Evolutionary conservation across 1,284 basidiomycete species (phyloP), one percentile per base, ranked within the genome.

Genomic region (Boletus mariae): DNA sequence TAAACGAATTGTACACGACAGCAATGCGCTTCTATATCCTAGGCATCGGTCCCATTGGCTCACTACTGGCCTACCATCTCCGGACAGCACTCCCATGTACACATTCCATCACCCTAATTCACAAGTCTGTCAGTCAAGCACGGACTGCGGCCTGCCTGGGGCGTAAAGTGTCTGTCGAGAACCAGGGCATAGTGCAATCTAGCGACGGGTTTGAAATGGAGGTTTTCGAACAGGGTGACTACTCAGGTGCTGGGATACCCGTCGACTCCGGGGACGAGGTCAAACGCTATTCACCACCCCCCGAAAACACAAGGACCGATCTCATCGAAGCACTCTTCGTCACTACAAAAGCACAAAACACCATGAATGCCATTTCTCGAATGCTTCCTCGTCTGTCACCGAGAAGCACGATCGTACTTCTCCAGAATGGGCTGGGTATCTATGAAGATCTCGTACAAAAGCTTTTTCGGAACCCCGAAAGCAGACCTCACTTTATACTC

Each of bases 401-500:
- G 0, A 69, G 80, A 49, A 89, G 87, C 43, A 97, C 94, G 26
- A 83, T 98, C 58, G 90, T 96, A 1, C 80, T 99, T 6, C 71
- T 97, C 47, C 92, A 97, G 67, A 98, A 98, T 68, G 95, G 87
- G 68, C 76, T 97, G 85, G 95, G 94, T 15, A 76, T 96, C 13
- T 90, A 94, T 69, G 94, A 98, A 62, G 73, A 83, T 57, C 76
- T 98, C 49, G 69, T 92, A 42, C 69, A 75, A 13, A 68, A 78
- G 15, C 63, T 93, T 45, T 99, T 95, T 73, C 85, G 80, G 38
- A 85, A 94, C 63, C 80, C 85, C 9, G 66, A 73, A 13, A 72
- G 75, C 23, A 83, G 94, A 34, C 96, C 96, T 6, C 85, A 92
- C 65, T 92, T 98, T 68, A 80, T 98, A 49, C 75, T 97, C 51